Conservation (phyloP, 2,329 filamentous ascomycete genomes). For the Chaetomium sp. region DNA sequence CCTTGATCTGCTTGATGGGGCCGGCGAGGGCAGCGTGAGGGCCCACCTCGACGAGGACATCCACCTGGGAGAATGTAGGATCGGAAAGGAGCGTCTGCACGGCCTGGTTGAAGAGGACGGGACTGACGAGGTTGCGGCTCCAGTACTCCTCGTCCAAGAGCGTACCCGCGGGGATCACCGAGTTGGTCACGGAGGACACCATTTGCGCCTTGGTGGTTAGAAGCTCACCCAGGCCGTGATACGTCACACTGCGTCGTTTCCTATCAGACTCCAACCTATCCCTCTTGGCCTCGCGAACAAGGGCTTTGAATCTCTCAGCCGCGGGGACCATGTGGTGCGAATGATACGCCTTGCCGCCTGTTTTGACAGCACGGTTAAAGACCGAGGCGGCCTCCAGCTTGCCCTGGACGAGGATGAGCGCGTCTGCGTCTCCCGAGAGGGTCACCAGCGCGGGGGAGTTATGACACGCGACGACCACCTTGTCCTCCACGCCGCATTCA, state of each 20-base stretch:
- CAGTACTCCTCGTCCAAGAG: conserved; percentile 22
- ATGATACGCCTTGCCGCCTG: conserved; percentile 33
- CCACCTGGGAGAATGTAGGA: background rate
- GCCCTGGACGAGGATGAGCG: conserved; percentile 20
- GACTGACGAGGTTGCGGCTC: conserved; percentile 30
- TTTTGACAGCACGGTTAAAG: conserved; percentile 14
- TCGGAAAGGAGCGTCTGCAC: conserved; percentile 13
- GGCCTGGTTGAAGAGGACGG: conserved; percentile 29
- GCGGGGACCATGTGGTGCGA: conserved; percentile 12
- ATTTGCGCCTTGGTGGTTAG: background rate
- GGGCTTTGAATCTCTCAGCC: conserved; percentile 20
- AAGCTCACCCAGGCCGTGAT: background rate
- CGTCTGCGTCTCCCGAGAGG: conserved; percentile 8
- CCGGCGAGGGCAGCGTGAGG: conserved; percentile 35
- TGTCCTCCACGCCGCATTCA: conserved; percentile 20
- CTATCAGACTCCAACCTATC: background rate
- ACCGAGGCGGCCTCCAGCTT: background rate
- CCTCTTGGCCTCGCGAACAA: background rate
- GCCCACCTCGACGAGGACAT: conserved; percentile 27
- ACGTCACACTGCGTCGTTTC: background rate
- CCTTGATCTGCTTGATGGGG: conserved; percentile 20
- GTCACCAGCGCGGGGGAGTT: background rate
- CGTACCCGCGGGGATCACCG: conserved; percentile 11
- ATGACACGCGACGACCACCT: background rate
- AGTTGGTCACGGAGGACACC: background rate